Conservation (phyloP, 306 rosid species). For the Geum urbanum region DNA sequence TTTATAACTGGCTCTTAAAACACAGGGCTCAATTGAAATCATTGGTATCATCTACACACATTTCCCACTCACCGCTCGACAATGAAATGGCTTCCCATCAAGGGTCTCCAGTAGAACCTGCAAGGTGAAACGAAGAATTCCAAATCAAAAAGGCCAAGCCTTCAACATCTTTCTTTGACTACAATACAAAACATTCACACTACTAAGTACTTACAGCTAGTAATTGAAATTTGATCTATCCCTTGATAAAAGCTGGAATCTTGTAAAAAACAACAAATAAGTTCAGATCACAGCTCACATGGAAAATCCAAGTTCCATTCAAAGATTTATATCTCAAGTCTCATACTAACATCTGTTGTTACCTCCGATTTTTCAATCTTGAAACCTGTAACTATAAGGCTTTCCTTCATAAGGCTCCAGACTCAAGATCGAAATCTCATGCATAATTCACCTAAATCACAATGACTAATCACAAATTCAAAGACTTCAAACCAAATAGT, state of each 20-base stretch:
- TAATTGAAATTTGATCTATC: slow-evolving; percentile 90
- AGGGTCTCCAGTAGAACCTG: slow-evolving; percentile 76
- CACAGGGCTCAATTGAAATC: too few species aligned
- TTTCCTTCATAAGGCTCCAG: slow-evolving; percentile 82
- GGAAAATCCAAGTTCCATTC: not conserved
- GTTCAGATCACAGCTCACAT: not conserved
- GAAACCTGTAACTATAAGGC: slow-evolving; percentile 65
- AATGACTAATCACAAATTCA: not conserved
- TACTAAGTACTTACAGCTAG: slow-evolving; percentile 53
- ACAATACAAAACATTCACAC: slow-evolving; percentile 8
- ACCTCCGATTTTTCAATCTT: slow-evolving; percentile 84
- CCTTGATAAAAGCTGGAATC: slow-evolving; percentile 82
- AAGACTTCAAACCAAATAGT: not conserved
- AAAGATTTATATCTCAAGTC: not conserved
- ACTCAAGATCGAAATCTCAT: slow-evolving; percentile 93
- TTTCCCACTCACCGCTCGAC: slow-evolving; percentile 53
- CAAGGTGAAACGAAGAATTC: slow-evolving; percentile 18
- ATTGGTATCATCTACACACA: too few species aligned
- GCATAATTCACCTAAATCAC: slow-evolving; percentile 18
- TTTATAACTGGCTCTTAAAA: too few species aligned
- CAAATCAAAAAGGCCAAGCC: slow-evolving; percentile 1
- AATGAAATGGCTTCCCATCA: slow-evolving; percentile 53
- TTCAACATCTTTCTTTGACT: not conserved
- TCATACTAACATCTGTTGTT: not conserved
- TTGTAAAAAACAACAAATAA: slow-evolving; percentile 14